Percentiles rank a stretch among this genome's conserved stretches.
phyloP scores from a whole-genome alignment of 306 rosid genomes.

The Datisca glomerata region DNA sequence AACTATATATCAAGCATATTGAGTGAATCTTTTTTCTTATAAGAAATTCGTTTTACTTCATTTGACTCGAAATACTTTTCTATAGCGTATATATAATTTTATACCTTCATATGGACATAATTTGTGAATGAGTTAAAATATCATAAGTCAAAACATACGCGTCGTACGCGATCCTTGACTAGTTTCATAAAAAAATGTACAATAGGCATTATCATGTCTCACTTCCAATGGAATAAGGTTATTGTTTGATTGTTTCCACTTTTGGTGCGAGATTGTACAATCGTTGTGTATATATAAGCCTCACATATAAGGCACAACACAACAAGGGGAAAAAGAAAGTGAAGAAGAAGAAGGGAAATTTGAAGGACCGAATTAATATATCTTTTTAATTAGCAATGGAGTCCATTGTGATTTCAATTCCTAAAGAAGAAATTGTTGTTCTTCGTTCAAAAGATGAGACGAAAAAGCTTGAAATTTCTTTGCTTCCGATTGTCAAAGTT shows the following conservation, averaged over 20 bases:
- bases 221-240: not conserved
- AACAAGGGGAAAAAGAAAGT: slow-evolving; percentile 5
- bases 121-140: no score
- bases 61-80: no score
- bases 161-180: no score
- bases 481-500: no score
- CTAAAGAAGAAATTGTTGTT: not conserved
- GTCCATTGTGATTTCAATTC: not conserved
- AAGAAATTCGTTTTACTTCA: no score
- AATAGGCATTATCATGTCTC: no score
- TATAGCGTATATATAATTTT: no score
- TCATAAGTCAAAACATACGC: no score
- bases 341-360: not conserved
- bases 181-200: no score
- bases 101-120: no score
- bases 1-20: no score
- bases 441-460: slow-evolving; percentile 6
- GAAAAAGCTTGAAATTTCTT: slow-evolving; percentile 6
- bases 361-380: not conserved
- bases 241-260: not conserved
- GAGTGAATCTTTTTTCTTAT: no score
- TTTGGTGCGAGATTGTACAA: not conserved
- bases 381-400: not conserved
- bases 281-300: not conserved
- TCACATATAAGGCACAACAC: not conserved